Evolutionary conservation across 805 yeast genomes (phyloP).

Genomic region (Spathaspora gorwiae): DNA sequence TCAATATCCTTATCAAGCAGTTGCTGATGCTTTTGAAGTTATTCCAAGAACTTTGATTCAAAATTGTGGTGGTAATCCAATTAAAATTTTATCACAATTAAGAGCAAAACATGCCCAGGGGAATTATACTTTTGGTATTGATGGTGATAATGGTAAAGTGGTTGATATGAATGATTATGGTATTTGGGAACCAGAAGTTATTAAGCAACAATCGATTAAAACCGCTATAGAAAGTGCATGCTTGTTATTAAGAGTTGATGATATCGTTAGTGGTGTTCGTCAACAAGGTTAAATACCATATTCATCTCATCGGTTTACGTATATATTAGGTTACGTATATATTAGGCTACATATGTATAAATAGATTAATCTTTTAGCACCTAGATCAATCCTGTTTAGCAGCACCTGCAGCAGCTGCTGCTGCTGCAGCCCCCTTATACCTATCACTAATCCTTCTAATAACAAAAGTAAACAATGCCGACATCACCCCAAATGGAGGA

Average conservation of each 20-base stretch:
- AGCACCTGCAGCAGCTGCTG: too few relatives aligned
- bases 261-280: conserved; percentile 94
- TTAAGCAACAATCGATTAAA: conserved; percentile 93
- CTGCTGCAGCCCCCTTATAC: conserved; percentile 10
- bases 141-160: conserved; percentile 90
- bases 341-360: too few relatives aligned
- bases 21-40: conserved; percentile 97
- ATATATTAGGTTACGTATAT: too few relatives aligned
- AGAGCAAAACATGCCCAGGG: conserved; percentile 97
- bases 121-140: conserved; percentile 78
- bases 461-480: conserved; percentile 19
- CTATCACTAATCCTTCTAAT: conserved; percentile 15
- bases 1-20: conserved; percentile 99
- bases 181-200: conserved; percentile 98
- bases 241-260: conserved; percentile 90
- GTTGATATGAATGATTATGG: conserved; percentile 96
- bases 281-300: conserved; percentile 22
- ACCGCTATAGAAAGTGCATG: conserved; percentile 98
- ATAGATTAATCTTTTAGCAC: too few relatives aligned
- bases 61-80: conserved; percentile 96
- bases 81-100: conserved; percentile 80
- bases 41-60: conserved; percentile 96
- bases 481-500: conserved; percentile 23
- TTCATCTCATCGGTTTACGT: background rate
- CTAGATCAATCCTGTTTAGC: too few relatives aligned